Evolutionary conservation across 1,139 yeast genomes (phyloP), one percentile per base, ranked within the genome.

Genomic region (Protomyces lactucae-debilis): DNA sequence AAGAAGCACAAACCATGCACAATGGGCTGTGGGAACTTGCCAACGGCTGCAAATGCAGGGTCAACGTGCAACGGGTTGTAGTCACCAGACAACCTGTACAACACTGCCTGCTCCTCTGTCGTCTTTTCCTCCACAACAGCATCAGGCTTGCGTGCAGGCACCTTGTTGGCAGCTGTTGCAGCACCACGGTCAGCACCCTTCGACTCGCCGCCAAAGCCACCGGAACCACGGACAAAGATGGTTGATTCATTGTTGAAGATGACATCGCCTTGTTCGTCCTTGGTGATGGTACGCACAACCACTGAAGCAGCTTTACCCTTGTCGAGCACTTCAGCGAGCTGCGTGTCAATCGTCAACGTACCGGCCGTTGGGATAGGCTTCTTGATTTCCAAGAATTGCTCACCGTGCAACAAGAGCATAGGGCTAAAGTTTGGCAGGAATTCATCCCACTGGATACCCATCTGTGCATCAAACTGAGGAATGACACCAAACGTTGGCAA

Each of bases 11-110:
- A 82, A 63, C 99, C 99, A 77, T 93, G 99, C 71, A 93, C 82
- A 72, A 93, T 93, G 10, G 71, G 99, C 68, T 79, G 78, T 60
- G 86, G 86, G 77, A 92, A 93, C 69, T 87, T 87, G 65, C 95
- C 98, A 68, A 90, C 90, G 69, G 86, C 84, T 37, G 98, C 97
- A 76, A 92, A 88, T 52, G 77, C 80, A 45, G 98, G 97, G 76
- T 93, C 98, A 74, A 93, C 86, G 78, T 93, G 99, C 72, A 93
- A 82, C 69, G 98, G 98, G 77, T 93, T 93, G 76, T 85, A 86
- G 79, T 93, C 99, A 68, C 97, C 98, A 69, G 93, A 86, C 69
- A 93, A 80, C 76, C 98, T 84, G 79, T 93, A 93, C 68, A 92
- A 78, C 14, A 96, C 90, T 64, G 98, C 98, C 75, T 85, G 89